Evolutionary conservation across 257 asterid genomes (phyloP).

Genomic region (Jacaranda copaia): DNA sequence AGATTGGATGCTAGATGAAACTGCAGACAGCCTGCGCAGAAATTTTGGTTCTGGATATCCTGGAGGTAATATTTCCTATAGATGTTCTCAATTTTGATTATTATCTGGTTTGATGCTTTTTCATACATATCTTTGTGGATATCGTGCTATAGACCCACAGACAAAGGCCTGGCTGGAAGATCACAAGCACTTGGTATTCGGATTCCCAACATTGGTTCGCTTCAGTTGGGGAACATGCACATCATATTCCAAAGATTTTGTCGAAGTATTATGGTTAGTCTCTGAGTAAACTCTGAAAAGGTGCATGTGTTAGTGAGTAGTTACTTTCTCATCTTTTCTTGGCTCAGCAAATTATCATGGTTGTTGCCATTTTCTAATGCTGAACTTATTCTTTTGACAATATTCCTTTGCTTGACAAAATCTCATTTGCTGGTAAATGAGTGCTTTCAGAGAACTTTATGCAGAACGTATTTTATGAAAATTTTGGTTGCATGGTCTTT

Average conservation of each 20-base stretch:
- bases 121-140: conserved; percentile 9
- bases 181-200: conserved; percentile 85
- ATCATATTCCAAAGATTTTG: conserved; percentile 69
- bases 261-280: conserved; percentile 83
- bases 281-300: conserved; percentile 8
- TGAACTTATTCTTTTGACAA: not conserved
- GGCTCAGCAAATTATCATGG: conserved; percentile 5
- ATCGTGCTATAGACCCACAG: conserved; percentile 67
- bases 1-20: conserved; percentile 83
- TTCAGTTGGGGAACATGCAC: conserved; percentile 99
- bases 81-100: conserved; percentile 21
- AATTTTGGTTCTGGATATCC: conserved; percentile 97
- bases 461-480: too few species aligned
- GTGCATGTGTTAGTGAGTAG: not conserved
- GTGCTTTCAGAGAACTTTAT: too few species aligned
- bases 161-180: conserved; percentile 91
- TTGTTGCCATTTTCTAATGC: not conserved
- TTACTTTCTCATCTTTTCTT: conserved; percentile 10
- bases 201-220: conserved; percentile 94
- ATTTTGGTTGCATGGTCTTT: too few species aligned
- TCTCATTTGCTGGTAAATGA: too few species aligned
- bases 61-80: conserved; percentile 63
- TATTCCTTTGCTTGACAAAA: too few species aligned
- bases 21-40: conserved; percentile 71
- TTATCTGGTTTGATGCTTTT: conserved; percentile 12